Evolutionary conservation across 805 yeast genomes (phyloP).

Genomic region (Nakazawaea siamensis): DNA sequence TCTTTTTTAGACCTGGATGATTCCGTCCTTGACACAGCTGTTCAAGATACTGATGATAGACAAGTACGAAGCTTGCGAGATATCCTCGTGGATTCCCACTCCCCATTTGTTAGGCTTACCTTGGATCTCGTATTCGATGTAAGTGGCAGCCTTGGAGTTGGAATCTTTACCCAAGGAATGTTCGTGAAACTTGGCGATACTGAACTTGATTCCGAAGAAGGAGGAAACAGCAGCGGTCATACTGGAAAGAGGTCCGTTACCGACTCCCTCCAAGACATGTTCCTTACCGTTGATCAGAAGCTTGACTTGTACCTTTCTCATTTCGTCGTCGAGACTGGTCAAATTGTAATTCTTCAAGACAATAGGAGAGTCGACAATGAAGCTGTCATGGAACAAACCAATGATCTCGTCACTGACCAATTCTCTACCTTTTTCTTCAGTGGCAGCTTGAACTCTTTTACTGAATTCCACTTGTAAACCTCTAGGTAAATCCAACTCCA

Average conservation of each 20-base stretch:
- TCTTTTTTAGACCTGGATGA: constrained; percentile 4
- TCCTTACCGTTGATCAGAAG: constrained; percentile 36
- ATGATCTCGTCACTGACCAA: constrained; percentile 57
- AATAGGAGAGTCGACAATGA: constrained; percentile 24
- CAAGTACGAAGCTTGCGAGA: constrained; percentile 40
- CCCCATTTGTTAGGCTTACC: constrained; percentile 34
- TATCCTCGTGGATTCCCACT: constrained; percentile 51
- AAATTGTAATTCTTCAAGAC: constrained; percentile 18
- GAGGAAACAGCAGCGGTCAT: constrained; percentile 53
- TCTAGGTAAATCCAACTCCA: constrained; percentile 77
- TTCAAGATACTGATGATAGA: constrained; percentile 42
- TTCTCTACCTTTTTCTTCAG: constrained; percentile 69
- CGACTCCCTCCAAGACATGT: constrained; percentile 44
- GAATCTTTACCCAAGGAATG: constrained; percentile 76
- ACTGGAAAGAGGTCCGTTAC: constrained; percentile 82
- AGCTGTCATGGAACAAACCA: constrained; percentile 57
- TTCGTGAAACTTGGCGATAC: constrained; percentile 66
- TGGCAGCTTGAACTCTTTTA: constrained; percentile 56
- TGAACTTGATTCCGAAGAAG: constrained; percentile 39
- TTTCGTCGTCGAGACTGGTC: constrained; percentile 27
- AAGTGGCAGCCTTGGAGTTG: constrained; percentile 69
- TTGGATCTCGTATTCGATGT: constrained; percentile 31
- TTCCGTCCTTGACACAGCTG: constrained; percentile 8
- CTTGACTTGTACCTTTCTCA: constrained; percentile 37
- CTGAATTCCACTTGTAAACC: constrained; percentile 74